Evolutionary conservation across 2,329 filamentous ascomycete genomes (phyloP).

Genomic region (Colletotrichum godetiae): DNA sequence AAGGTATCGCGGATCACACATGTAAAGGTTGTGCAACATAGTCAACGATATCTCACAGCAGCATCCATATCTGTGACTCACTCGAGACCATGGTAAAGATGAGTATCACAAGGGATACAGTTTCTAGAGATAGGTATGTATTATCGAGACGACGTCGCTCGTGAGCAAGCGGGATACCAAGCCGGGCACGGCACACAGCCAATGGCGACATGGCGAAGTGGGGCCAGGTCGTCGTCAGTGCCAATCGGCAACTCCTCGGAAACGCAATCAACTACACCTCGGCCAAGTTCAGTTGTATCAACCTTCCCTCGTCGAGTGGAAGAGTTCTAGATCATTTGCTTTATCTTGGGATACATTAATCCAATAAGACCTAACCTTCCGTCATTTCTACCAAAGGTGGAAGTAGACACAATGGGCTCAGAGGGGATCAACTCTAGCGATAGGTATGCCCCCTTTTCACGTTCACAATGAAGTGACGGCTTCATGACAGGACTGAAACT

Average conservation of each 20-base stretch:
- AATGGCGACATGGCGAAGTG: constrained; percentile 5
- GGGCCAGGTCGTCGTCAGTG: not conserved
- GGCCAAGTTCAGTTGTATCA: not conserved
- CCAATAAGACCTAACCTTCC: not conserved
- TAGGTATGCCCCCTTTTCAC: not conserved
- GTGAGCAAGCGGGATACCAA: not conserved
- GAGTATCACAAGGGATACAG: not conserved
- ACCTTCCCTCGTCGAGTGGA: not conserved
- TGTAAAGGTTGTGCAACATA: no score
- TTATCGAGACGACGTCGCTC: not conserved
- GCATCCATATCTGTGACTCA: no score
- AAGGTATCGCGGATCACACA: no score
- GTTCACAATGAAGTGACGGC: no score
- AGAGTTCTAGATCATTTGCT: not conserved
- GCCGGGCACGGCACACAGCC: not conserved
- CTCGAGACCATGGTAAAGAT: not conserved
- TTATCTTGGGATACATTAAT: not conserved
- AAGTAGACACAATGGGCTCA: not conserved
- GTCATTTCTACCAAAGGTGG: not conserved
- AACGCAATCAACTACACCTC: not conserved
- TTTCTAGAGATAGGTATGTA: no score
- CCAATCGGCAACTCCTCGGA: constrained; percentile 4
- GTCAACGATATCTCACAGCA: no score
- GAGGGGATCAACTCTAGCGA: not conserved
- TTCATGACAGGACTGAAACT: not conserved